Evolutionary conservation across 2,329 filamentous ascomycete genomes (phyloP).

Genomic region (Phialocephala subalpina): DNA sequence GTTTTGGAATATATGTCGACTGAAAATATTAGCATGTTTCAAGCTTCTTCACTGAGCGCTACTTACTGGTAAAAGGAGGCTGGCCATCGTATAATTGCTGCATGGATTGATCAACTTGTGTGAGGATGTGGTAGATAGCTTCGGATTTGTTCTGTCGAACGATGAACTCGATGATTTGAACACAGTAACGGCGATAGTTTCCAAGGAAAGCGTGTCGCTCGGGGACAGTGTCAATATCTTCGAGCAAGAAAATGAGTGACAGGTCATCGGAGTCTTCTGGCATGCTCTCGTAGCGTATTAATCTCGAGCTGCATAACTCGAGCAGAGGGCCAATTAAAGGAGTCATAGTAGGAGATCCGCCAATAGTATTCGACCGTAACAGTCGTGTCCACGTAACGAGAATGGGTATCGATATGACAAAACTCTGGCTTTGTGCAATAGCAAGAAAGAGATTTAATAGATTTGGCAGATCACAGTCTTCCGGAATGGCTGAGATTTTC

Average conservation of each 20-base stretch:
- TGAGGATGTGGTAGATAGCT: slow-evolving; percentile 87
- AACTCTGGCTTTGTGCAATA: slow-evolving; percentile 83
- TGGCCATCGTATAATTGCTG: slow-evolving; percentile 78
- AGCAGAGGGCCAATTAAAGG: slow-evolving; percentile 77
- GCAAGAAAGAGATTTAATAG: slow-evolving; percentile 83
- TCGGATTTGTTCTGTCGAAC: slow-evolving; percentile 84
- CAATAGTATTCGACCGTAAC: slow-evolving; percentile 75
- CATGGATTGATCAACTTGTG: slow-evolving; percentile 76
- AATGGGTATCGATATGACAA: slow-evolving; percentile 92
- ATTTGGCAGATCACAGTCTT: slow-evolving; percentile 70
- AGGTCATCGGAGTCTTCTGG: slow-evolving; percentile 83
- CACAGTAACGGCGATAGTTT: slow-evolving; percentile 92
- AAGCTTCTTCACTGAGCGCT: slow-evolving; percentile 18
- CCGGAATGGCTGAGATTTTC: slow-evolving; percentile 73
- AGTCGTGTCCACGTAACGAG: slow-evolving; percentile 90
- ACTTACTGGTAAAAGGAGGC: slow-evolving; percentile 70
- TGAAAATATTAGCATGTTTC: slow-evolving; percentile 40
- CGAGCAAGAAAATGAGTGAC: slow-evolving; percentile 82
- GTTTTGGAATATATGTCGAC: slow-evolving; percentile 71
- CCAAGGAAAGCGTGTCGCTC: slow-evolving; percentile 95
- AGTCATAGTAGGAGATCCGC: slow-evolving; percentile 66
- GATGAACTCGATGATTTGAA: slow-evolving; percentile 85
- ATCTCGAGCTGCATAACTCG: slow-evolving; percentile 81
- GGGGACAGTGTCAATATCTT: slow-evolving; percentile 94
- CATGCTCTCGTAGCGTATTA: slow-evolving; percentile 87